These are phyloP conservation scores for Aspergillus sp. DNA, from an alignment of 2,329 filamentous ascomycete species.

Conservation along the genomic window DNA sequence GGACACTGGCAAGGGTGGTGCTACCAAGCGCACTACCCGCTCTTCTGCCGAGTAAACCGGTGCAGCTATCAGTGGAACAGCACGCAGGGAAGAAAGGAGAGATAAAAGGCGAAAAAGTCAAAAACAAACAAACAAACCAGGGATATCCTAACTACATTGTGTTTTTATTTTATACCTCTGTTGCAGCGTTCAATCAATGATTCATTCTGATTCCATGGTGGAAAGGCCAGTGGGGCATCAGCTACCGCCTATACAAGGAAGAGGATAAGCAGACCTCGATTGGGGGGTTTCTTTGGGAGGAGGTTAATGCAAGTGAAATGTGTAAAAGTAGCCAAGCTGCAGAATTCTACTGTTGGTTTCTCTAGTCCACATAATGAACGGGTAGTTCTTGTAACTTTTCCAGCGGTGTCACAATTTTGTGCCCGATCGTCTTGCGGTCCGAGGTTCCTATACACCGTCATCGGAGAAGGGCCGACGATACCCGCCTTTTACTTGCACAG, in stretches of 20 bases:
- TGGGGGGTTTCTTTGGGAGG: not conserved
- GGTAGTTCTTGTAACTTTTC: not conserved
- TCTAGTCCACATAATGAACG: not conserved
- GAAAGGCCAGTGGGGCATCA: not conserved
- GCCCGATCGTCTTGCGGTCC: not conserved
- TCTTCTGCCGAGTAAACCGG: slow-evolving; percentile 41
- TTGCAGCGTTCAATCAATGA: slow-evolving; percentile 15
- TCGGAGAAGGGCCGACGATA: not conserved
- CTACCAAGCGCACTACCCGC: slow-evolving; percentile 62
- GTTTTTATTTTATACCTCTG: slow-evolving; percentile 10
- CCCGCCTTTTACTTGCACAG: not conserved
- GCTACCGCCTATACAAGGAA: not conserved
- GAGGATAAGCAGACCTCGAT: not conserved
- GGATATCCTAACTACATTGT: slow-evolving; percentile 2
- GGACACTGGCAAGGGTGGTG: slow-evolving; percentile 73
- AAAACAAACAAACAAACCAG: slow-evolving; percentile 1
- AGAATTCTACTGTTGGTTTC: not conserved
- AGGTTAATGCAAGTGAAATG: not conserved
- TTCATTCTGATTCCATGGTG: slow-evolving; percentile 3
- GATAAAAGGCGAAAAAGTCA: not conserved
- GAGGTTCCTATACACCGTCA: not conserved
- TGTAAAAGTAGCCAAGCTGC: slow-evolving; percentile 5
- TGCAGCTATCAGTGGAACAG: not conserved
- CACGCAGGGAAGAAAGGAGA: not conserved
- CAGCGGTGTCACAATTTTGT: not conserved